A percentile compares a stretch with the other conserved stretches of the same genome.
Evolutionary conservation across 202 grass and related monocot species (phyloP).

Genomic region (Elaeis oleifera): DNA sequence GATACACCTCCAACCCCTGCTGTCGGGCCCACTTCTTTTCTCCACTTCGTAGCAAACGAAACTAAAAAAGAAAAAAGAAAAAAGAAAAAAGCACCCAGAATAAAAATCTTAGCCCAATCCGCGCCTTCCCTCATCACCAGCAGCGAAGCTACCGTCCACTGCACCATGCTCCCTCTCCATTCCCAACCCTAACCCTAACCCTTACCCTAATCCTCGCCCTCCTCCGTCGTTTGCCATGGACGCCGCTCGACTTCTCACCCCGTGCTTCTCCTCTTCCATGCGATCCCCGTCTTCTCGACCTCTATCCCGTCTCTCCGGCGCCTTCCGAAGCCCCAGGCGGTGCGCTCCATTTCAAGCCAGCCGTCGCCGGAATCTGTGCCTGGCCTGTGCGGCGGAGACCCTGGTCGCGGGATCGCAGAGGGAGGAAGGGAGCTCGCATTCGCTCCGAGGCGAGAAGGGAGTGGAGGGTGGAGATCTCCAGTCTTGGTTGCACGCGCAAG

Average conservation of each 20-base stretch:
- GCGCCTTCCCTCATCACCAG: no score
- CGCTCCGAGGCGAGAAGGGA: background rate
- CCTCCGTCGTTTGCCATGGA: conserved; percentile 4
- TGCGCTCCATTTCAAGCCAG: background rate
- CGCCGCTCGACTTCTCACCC: conserved; percentile 5
- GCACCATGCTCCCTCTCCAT: background rate
- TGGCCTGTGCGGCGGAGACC: conserved; percentile 50
- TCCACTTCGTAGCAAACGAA: no score
- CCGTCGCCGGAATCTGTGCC: conserved; percentile 21
- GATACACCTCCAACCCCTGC: no score
- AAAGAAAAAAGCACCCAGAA: no score
- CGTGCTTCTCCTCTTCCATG: conserved; percentile 22
- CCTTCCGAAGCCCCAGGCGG: conserved; percentile 3
- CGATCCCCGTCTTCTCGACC: background rate
- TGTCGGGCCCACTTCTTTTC: no score
- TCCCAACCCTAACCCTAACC: background rate
- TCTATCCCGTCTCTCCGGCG: conserved; percentile 16
- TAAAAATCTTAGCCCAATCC: no score
- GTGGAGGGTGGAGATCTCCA: conserved; percentile 39
- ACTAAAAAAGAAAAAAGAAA: no score
- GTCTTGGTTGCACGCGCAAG: conserved; percentile 52
- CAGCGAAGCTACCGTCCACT: background rate
- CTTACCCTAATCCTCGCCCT: no score
- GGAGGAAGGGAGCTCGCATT: conserved; percentile 27
- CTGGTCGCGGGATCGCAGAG: conserved; percentile 30